A percentile compares a stretch with the other conserved stretches of the same genome.
These are phyloP conservation scores for Entomortierella beljakovae DNA, from an alignment of 192 early-diverging fungal species.

Conservation along the genomic window DNA sequence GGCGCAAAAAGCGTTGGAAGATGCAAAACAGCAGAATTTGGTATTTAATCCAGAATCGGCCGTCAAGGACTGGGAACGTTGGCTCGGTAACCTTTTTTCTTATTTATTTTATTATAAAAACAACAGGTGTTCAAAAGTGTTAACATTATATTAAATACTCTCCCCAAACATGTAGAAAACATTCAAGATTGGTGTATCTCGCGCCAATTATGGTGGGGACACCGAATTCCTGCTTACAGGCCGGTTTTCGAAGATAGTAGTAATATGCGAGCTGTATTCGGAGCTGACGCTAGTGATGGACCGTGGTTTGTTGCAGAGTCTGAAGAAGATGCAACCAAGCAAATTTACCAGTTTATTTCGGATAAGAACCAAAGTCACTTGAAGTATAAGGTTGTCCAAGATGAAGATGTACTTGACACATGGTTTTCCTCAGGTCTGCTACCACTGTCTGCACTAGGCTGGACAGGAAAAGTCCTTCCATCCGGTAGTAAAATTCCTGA, in stretches of 20 bases:
- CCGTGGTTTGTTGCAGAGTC: constrained; percentile 77
- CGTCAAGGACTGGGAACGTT: constrained; percentile 87
- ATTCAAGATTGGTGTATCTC: constrained; percentile 99
- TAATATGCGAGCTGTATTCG: background rate
- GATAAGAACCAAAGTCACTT: constrained; percentile 51
- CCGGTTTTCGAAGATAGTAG: constrained; percentile 62
- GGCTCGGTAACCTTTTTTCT: constrained; percentile 71
- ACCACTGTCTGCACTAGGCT: constrained; percentile 80
- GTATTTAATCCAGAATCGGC: constrained; percentile 79
- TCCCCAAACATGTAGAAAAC: constrained; percentile 46
- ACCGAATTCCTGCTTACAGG: constrained; percentile 91
- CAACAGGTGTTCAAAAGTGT: background rate
- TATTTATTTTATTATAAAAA: background rate
- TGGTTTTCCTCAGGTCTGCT: constrained; percentile 97
- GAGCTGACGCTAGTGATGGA: constrained; percentile 50
- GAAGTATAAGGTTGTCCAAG: constrained; percentile 66
- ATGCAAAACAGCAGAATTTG: constrained; percentile 73
- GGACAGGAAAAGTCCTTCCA: constrained; percentile 43
- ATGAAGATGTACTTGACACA: constrained; percentile 96
- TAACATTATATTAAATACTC: background rate
- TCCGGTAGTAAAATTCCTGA: constrained; percentile 59
- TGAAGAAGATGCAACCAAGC: constrained; percentile 66
- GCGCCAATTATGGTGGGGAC: constrained; percentile 98
- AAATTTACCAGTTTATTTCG: constrained; percentile 62
- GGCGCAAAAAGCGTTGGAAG: constrained; percentile 74